A percentile compares a stretch with the other conserved stretches of the same genome.
Conservation (phyloP, 1,284 basidiomycete species). For the Puccinia horiana region DNA sequence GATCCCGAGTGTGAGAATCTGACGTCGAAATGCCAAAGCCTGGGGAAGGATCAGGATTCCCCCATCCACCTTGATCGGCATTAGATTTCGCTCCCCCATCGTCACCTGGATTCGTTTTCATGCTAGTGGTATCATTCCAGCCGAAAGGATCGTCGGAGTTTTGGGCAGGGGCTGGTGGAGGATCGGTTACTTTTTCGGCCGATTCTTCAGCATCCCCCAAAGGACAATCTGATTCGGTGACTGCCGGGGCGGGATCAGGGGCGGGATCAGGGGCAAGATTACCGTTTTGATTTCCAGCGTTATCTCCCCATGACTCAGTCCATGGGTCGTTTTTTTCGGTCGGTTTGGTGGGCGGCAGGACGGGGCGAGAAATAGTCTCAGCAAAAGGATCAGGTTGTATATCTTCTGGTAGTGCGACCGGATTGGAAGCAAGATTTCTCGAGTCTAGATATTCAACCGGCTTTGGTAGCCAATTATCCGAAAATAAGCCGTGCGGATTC, state of each 20-base stretch:
- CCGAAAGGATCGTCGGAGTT: background rate
- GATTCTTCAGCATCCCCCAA: slow-evolving; percentile 2
- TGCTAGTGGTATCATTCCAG: background rate
- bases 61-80: background rate
- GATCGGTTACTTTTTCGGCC: background rate
- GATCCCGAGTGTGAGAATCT: background rate
- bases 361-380: background rate
- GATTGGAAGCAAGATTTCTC: background rate
- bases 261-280: background rate
- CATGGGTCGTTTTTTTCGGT: background rate
- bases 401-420: background rate
- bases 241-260: background rate
- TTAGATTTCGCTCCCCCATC: background rate
- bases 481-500: background rate
- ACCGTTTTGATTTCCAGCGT: background rate
- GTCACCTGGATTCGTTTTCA: background rate
- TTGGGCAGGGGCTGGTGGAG: background rate
- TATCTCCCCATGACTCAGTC: background rate
- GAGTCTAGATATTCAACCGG: background rate
- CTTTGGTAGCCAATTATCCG: background rate
- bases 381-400: background rate
- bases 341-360: background rate
- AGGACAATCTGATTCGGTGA: background rate
- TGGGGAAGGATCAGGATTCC: background rate
- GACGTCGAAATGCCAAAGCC: background rate